Evolutionary conservation across 352 stramenopile genomes (phyloP), one percentile per base, ranked within the genome.

Genomic region (Phytopythium helicoides): DNA sequence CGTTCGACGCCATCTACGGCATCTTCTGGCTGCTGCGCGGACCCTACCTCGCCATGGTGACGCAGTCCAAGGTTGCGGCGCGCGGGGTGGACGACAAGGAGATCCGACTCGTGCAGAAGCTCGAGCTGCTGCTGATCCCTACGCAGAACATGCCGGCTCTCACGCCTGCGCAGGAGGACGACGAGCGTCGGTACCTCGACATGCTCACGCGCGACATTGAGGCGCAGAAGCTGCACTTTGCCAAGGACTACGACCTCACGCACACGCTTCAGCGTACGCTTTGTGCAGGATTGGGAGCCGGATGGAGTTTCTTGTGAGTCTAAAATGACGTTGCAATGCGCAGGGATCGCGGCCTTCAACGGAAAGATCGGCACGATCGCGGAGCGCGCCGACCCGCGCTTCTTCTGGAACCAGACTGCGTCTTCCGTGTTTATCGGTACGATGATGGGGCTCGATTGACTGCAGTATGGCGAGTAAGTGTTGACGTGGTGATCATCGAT

Each of bases 341-440:
- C 46, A 89, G 78, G 79, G 14, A 82, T 87, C 47, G 58, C 76
- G 22, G 64, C 58, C 0, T 77, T 89, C 19, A 64, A 85, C 33
- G 63, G 55, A 21, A 85, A 76, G 44, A 66, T 66, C 19, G 60
- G 60, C n/a, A 83, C 57, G 4, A 83, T 87, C 48, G 64, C 73
- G 7, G 66, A 89, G 57, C 76, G 81, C n/a, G 87, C 88, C 0
- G 94, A 98, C 61, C 66, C 73, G 23, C 77, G 92, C 10, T 98
- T 98, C 66, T 96, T 94, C 67, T 98, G 91, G 91, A 98, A 98
- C 70, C 86, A 97, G 59, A 54, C 71, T 12, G 56, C 79, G 19
- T 90, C 73, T 52, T 61, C 60, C 3, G 38, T 68, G 10, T 82
- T 93, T 16, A 54, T 92, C 19, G 74, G 76, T 89, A 63, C 19